Base-by-base conservation (phyloP, 164 flowering plant species). In the Warburgia ugandensis region DNA sequence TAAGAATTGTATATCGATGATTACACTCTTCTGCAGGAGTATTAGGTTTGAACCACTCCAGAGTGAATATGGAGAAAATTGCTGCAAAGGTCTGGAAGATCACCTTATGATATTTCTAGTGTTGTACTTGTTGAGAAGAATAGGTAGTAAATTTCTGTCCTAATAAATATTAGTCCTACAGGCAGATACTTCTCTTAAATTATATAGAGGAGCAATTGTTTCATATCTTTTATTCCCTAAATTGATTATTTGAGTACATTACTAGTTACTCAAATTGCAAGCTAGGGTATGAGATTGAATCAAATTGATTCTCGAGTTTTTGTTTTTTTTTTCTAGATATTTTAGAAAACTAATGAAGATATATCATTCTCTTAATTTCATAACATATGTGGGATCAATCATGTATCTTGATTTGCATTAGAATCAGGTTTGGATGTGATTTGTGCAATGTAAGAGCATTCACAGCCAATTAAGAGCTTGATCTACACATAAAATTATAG, bases 81-180 rank as follows among this genome's bases (percentile, higher is more conserved):
- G 19, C 62, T 91, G 49, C 72, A 69, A 73, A 79, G 97, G 65
- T 81, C 94, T 12, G 94, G 94, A 51, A 83, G 97, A 71, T 81
- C 79, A 27, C 94, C 94, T 45, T 86, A 91, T 74, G 97, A 91
- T 66, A 86, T 86, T 55, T 87, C 97, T n/a, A 91, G 97, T 69
- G 96, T 91, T 17, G 97, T 91, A 1, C 86, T 91, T 44, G 96
- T 91, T 48, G 92, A 86, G 40, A 73, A 79, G 56, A 79, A 86
- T 4, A 77, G 96, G 58, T 54, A 20, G 31, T 6, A 29, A 1
- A 20, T 21, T n/a, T 23, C 39, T 5, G 19, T 12, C 13, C 41
- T 50, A 86, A 77, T 61, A n/a, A 6, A 26, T 6, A 5, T 16
- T 5, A 20, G 26, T 19, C 4, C 26, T 22, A 5, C 22, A 19